A percentile compares a stretch with the other conserved stretches of the same genome.
Conservation (phyloP, 2,329 filamentous ascomycete species). For the Grosmannia serpens region DNA sequence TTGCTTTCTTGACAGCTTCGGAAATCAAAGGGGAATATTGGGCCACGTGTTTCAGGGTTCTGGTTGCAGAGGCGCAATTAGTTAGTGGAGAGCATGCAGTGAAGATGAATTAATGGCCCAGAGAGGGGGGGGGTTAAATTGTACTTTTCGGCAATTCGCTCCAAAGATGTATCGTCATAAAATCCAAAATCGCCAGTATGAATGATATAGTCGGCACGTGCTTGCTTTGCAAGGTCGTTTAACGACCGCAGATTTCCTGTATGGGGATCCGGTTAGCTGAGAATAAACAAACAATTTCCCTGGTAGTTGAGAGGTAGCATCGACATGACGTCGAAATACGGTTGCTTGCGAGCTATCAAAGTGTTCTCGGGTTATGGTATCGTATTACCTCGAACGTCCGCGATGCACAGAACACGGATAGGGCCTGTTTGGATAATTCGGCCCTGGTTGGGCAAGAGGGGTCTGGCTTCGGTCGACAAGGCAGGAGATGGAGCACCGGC, state of each 20-base stretch:
- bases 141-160: conserved; percentile 96
- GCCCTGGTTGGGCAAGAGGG: conserved; percentile 56
- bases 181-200: conserved; percentile 99
- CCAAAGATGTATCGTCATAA: conserved; percentile 91
- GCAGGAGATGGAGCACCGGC: conserved; percentile 31
- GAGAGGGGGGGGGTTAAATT: neutral
- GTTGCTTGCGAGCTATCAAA: neutral
- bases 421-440: conserved; percentile 54
- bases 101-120: neutral
- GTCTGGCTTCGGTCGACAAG: conserved; percentile 47
- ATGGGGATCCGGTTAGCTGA: neutral
- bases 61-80: conserved; percentile 23
- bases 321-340: neutral
- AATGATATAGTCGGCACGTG: conserved; percentile 92
- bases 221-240: conserved; percentile 91
- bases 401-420: conserved; percentile 57
- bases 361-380: neutral
- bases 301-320: neutral
- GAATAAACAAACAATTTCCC: neutral
- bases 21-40: conserved; percentile 94
- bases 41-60: conserved; percentile 94
- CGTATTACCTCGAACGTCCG: conserved; percentile 55
- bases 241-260: conserved; percentile 87
- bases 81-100: neutral
- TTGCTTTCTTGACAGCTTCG: conserved; percentile 60